Evolutionary conservation across 441 rosid species (phyloP), one percentile per base, ranked within the genome.

Genomic region (Euphorbia corollata): DNA sequence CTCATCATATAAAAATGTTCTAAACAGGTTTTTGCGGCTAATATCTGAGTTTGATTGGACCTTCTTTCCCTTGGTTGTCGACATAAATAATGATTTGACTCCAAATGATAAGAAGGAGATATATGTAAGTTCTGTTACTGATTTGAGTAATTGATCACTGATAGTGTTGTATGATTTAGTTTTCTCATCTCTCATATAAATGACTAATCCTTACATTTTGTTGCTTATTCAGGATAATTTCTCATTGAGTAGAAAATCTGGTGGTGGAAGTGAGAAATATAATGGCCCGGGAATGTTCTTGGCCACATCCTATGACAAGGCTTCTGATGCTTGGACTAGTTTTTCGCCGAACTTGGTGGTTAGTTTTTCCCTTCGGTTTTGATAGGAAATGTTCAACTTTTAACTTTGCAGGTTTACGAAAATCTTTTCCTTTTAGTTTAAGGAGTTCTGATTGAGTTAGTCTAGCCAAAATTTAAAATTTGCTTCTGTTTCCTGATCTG

Each of bases 301-400:
- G 71, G 93, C 95, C 41, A 89, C 96, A 47, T 80, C 92, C 63
- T 91, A 91, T 75, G 99, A 93, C 77, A 89, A 79, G 82, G 86
- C 86, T 80, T 93, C 97, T 47, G 99, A 89, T 69, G 92, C 92
- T 60, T 93, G 99, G 99, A 93, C 99, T 20, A 23, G 78, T 64
- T 69, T 58, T 68, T 85, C 89, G 2, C 99, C 95, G 53, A 93
- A 71, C 77, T 61, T 76, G 60, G 24, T 68, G 91, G 98, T 93
- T 70, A 73, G 90, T 76, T 77, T 50, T 56, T 68, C 24, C 41
- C 39, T 2, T 53, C 53, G 45, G 45, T 59, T 23, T 65, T 50
- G 39, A 23, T 64, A 68, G 65, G 36, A 34, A 34, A 34, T 9
- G 48, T 41, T 73, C 22, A 53, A 22, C 56, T 60, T 39, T 39